Evolutionary conservation across 2,329 filamentous ascomycete genomes (phyloP).

Genomic region (Thielaviopsis cerberus): DNA sequence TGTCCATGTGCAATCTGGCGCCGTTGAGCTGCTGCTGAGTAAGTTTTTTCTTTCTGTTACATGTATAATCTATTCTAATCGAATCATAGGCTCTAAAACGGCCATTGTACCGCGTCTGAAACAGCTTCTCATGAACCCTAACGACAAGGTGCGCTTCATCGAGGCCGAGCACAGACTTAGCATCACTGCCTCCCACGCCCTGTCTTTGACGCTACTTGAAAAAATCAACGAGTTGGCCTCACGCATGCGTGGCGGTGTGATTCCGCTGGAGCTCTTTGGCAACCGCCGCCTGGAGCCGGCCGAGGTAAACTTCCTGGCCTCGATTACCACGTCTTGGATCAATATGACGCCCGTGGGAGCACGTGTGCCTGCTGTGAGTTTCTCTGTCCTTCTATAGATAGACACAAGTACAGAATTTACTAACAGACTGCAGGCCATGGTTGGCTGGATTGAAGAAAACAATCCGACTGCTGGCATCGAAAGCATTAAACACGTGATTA

Average conservation of each 20-base stretch:
- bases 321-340: slow-evolving; percentile 19
- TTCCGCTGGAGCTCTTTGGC: slow-evolving; percentile 16
- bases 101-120: slow-evolving; percentile 16
- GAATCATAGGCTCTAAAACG: not conserved
- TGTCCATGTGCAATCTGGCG: slow-evolving; percentile 22
- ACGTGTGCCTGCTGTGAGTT: slow-evolving; percentile 4
- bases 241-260: slow-evolving; percentile 15
- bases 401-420: not conserved
- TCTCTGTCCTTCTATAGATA: not conserved
- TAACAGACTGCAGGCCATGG: slow-evolving; percentile 1
- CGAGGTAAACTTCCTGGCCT: slow-evolving; percentile 18
- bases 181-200: slow-evolving; percentile 10
- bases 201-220: slow-evolving; percentile 18
- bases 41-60: slow-evolving; percentile 14
- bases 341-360: not conserved
- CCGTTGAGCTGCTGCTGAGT: slow-evolving; percentile 30
- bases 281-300: slow-evolving; percentile 12
- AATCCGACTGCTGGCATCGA: slow-evolving; percentile 2
- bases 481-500: slow-evolving; percentile 10
- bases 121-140: slow-evolving; percentile 18
- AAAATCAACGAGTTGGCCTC: slow-evolving; percentile 19
- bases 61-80: not conserved
- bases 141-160: slow-evolving; percentile 1
- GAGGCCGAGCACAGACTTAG: slow-evolving; percentile 11
- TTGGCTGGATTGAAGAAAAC: slow-evolving; percentile 8